Base-by-base conservation (phyloP, 2,329 filamentous ascomycete genomes). In the Eurotiales sp. region DNA sequence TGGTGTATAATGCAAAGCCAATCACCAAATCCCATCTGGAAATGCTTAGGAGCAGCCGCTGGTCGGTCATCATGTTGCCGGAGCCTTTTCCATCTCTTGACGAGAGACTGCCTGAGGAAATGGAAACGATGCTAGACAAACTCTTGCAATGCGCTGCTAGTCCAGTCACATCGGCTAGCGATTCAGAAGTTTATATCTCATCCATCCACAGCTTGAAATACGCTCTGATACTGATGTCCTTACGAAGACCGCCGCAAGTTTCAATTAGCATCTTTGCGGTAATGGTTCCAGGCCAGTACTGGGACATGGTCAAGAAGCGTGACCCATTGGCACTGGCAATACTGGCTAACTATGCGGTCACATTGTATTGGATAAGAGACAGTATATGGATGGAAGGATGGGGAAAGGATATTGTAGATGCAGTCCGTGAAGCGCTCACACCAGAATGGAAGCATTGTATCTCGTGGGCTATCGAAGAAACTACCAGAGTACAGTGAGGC, bases 371-470 rank as follows among this genome's bases (percentile, higher is more conserved):
- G 32, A 14, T 43, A 23, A 48, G 30, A 15, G 15, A 44, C 25
- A 47, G 30, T 43, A 44, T 52, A 36, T 52, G 50, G 50, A 3
- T 52, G 11, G 44, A 48, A 22, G 50, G 50, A 29, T 52, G 44
- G 50, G 50, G 50, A 14, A 52, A 42, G 29, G 44, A 52, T 14
- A 48, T 32, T 14, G 36, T 52, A 22, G 44, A 52, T 3, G 50
- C 50, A 14, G 45, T 52, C 27, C 50, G 19, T 23, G 44, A 40
- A 21, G 25, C 32, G 12, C 25, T 52, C 21, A 10, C 44, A 12
- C 22, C 45, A 15, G 50, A 52, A 22, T 52, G 50, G 50, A 22
- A 46, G 34, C 40, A 53, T 17, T 53, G 45, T 29, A 49, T 53
- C 22, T 23, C 30, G 1, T 53, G 51, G 45, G 51, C 51, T 29